Percentiles rank a stretch among this genome's conserved stretches.
These are phyloP conservation scores for Melampsora occidentalis DNA, from an alignment of 1,284 basidiomycete genomes.

Conservation along the genomic window DNA sequence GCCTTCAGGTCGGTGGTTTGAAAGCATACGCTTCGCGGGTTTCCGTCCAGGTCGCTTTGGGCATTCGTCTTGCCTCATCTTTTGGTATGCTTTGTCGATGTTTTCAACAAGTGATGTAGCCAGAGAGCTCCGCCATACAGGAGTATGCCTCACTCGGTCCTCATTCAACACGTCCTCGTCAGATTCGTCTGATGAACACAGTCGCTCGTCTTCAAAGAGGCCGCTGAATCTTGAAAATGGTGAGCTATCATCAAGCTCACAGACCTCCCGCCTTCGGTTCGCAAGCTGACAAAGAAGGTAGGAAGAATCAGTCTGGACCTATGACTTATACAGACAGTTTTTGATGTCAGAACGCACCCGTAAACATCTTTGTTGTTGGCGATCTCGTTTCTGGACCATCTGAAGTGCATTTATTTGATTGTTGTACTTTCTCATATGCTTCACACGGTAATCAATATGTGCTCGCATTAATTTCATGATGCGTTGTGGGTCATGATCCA, in stretches of 20 bases:
- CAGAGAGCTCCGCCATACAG: conserved; percentile 8
- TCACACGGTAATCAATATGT: not conserved
- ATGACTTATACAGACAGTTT: no score
- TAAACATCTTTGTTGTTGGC: not conserved
- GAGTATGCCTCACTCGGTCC: conserved; percentile 6
- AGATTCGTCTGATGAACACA: conserved; percentile 31
- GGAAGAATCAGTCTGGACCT: no score
- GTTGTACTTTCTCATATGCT: conserved; percentile 15
- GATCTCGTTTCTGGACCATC: not conserved
- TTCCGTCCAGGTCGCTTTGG: conserved; percentile 8
- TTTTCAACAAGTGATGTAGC: conserved; percentile 3
- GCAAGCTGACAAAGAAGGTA: conserved; percentile 6
- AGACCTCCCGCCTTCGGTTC: not conserved
- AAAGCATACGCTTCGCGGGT: not conserved
- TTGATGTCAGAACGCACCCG: no score
- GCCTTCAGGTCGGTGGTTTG: not conserved
- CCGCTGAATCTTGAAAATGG: not conserved
- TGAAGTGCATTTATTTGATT: not conserved
- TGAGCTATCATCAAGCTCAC: no score
- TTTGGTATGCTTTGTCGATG: not conserved
- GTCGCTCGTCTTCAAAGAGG: conserved; percentile 16
- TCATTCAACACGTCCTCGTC: not conserved
- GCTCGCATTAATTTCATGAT: not conserved
- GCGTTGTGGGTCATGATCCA: not conserved
- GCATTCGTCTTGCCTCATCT: no score